Percentiles rank a stretch among this genome's conserved stretches.
Evolutionary conservation across 331 rosid species (phyloP).

Genomic region (Spiraea crenata): DNA sequence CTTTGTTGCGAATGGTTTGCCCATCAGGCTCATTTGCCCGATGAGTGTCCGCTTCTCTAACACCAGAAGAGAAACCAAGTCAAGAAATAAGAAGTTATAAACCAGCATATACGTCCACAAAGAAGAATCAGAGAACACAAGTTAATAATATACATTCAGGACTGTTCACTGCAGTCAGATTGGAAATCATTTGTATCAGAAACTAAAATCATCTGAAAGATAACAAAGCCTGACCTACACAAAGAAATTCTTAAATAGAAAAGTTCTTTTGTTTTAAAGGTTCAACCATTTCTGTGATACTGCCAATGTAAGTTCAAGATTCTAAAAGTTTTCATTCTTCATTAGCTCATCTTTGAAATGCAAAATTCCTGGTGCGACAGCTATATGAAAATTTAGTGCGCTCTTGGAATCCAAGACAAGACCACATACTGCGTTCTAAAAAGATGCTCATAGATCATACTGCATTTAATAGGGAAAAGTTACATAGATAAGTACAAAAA

Average conservation of each 20-base stretch:
- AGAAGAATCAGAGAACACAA: not conserved
- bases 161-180: not conserved
- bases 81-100: not conserved
- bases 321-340: not conserved
- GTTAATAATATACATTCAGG: not conserved
- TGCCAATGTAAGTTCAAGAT: no score
- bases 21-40: constrained; percentile 40
- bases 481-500: not conserved
- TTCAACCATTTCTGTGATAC: no score
- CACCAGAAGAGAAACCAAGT: constrained; percentile 20
- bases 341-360: not conserved
- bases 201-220: no score
- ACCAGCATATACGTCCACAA: not conserved
- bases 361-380: not conserved
- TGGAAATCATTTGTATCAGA: not conserved
- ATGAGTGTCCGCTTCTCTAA: constrained; percentile 56
- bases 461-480: constrained; percentile 3
- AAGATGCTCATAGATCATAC: not conserved
- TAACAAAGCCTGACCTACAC: no score
- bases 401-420: not conserved
- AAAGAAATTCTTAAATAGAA: no score
- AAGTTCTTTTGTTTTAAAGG: no score
- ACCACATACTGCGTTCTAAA: not conserved
- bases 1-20: constrained; percentile 30
- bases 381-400: not conserved